Conservation (phyloP, 2,329 filamentous ascomycete species). For the Rhexocercosporidium sp. region DNA sequence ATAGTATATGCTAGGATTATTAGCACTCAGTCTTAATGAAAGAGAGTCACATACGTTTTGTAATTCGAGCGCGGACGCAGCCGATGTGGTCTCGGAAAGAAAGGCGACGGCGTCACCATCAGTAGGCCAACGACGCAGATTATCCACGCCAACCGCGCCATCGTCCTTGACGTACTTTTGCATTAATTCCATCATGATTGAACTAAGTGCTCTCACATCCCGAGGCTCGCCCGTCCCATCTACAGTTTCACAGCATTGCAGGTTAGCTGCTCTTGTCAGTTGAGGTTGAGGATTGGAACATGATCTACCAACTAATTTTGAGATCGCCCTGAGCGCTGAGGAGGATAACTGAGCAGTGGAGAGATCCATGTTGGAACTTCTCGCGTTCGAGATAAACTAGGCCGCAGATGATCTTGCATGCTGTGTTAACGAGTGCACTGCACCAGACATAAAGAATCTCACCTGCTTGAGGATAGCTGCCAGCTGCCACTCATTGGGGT, state of each 20-base stretch:
- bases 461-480: slow-evolving; percentile 1
- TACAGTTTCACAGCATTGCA: slow-evolving; percentile 3
- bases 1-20: not conserved
- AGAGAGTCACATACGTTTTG: not conserved
- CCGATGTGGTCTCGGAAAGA: slow-evolving; percentile 39
- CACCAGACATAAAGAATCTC: not conserved
- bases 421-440: not conserved
- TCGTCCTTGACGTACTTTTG: too few relatives aligned
- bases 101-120: slow-evolving; percentile 41
- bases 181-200: too few relatives aligned
- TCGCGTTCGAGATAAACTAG: not conserved
- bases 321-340: not conserved
- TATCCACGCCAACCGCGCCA: too few relatives aligned
- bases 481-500: not conserved
- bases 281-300: too few relatives aligned
- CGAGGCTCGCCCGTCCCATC: too few relatives aligned
- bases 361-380: not conserved
- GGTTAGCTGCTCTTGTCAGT: not conserved
- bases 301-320: slow-evolving; percentile 1
- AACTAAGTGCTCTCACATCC: too few relatives aligned
- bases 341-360: not conserved
- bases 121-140: slow-evolving; percentile 41
- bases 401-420: not conserved
- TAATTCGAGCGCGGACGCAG: not conserved
- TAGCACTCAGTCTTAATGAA: not conserved